Percentiles rank a stretch among this genome's conserved stretches.
Evolutionary conservation across 345 rosid species (phyloP).

Genomic region (Camelina sativa): DNA sequence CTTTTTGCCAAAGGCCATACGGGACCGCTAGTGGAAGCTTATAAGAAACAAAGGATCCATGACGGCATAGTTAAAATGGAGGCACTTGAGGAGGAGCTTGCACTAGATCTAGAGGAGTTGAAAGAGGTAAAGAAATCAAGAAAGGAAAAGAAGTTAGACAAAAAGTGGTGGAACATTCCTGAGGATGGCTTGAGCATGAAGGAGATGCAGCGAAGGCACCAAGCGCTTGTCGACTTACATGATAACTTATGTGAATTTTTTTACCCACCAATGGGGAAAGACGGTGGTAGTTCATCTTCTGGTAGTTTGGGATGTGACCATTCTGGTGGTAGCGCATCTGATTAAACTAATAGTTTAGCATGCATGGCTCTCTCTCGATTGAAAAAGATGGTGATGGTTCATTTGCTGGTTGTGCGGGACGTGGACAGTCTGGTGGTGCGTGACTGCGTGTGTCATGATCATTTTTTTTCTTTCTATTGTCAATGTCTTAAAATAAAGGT

Average conservation of each 20-base stretch:
- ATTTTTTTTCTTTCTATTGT: no score
- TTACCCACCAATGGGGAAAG: not conserved
- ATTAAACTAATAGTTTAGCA: no score
- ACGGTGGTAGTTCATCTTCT: conserved; percentile 13
- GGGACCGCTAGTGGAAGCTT: conserved; percentile 45
- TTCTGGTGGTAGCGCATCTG: not conserved
- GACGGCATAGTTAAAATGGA: conserved; percentile 25
- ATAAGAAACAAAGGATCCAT: conserved; percentile 25
- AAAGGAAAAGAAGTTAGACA: not conserved
- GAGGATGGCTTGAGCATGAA: not conserved
- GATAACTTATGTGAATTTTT: not conserved
- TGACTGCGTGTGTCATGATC: no score
- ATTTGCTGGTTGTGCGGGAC: no score
- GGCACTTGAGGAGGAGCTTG: conserved; percentile 24
- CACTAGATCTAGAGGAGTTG: conserved; percentile 18
- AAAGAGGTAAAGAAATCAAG: conserved; percentile 7
- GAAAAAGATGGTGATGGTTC: no score
- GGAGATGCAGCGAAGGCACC: not conserved
- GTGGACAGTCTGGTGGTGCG: no score
- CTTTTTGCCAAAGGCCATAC: not conserved
- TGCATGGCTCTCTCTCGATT: no score
- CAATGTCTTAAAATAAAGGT: no score
- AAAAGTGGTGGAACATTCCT: conserved; percentile 22
- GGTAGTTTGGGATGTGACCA: not conserved
- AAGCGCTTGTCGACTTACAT: not conserved